Evolutionary conservation across 495 filamentous ascomycete genomes (phyloP).

Genomic region (Penicillium goetzii): DNA sequence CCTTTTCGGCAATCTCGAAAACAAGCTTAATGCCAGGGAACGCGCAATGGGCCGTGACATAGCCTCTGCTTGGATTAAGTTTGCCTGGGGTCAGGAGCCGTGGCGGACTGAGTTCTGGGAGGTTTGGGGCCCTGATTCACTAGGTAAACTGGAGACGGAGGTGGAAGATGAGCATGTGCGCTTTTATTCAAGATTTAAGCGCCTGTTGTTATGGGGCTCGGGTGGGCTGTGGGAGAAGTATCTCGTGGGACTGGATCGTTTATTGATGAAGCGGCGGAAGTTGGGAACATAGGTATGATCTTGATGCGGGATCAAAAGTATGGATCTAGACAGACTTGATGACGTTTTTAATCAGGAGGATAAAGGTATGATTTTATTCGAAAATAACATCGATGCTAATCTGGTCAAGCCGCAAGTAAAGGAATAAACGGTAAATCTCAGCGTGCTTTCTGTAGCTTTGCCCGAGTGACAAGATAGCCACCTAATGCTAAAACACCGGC

Average conservation of each 20-base stretch:
- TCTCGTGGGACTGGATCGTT: background rate
- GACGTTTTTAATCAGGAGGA: background rate
- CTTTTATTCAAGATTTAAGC: background rate
- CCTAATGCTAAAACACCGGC: constrained; percentile 31
- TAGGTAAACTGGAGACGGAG: background rate
- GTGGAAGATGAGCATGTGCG: background rate
- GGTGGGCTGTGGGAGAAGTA: background rate
- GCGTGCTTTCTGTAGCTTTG: constrained; percentile 9
- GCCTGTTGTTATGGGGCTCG: background rate
- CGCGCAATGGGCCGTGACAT: background rate
- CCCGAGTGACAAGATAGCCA: constrained; percentile 19
- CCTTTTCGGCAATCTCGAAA: background rate
- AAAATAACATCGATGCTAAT: background rate
- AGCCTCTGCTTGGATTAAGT: background rate
- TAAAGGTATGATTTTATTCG: background rate
- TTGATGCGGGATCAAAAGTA: background rate
- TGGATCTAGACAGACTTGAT: background rate
- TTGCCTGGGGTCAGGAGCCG: background rate
- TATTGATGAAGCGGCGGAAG: background rate
- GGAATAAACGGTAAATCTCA: background rate
- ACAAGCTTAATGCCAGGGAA: background rate
- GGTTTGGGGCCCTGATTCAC: background rate
- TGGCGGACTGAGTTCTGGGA: background rate
- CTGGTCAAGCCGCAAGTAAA: background rate
- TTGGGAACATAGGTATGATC: background rate